phyloP scores from a whole-genome alignment of 805 yeast species.

The Candida silvicultrix region DNA sequence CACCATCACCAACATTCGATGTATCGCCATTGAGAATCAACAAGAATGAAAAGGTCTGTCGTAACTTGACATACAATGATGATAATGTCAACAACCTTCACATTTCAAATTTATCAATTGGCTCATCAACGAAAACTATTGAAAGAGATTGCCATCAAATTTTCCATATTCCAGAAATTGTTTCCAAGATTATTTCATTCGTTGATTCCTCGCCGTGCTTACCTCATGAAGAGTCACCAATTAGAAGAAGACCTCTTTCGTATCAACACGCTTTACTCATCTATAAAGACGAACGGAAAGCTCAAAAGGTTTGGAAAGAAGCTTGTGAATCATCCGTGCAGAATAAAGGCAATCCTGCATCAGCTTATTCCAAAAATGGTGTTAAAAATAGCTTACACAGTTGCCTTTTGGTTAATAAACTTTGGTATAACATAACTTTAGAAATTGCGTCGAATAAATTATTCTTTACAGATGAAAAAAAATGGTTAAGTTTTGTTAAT shows the following conservation, averaged over 20 bases:
- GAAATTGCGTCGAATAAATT: slow-evolving; percentile 51
- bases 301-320: slow-evolving; percentile 38
- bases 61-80: slow-evolving; percentile 3
- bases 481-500: slow-evolving; percentile 35
- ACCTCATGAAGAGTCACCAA: slow-evolving; percentile 58
- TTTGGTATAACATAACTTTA: slow-evolving; percentile 54
- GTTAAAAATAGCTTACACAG: slow-evolving; percentile 34
- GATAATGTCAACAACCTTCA: slow-evolving; percentile 5
- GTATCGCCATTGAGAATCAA: slow-evolving; percentile 1
- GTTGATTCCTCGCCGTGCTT: slow-evolving; percentile 50
- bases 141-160: slow-evolving; percentile 27
- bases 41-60: slow-evolving; percentile 1
- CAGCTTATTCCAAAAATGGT: background rate
- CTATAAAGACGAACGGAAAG: slow-evolving; percentile 46
- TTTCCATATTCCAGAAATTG: slow-evolving; percentile 72
- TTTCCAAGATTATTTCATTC: slow-evolving; percentile 49
- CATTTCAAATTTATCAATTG: slow-evolving; percentile 7
- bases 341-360: slow-evolving; percentile 16
- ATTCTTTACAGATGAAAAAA: slow-evolving; percentile 42
- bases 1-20: slow-evolving; percentile 1
- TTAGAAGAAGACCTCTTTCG: slow-evolving; percentile 64
- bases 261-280: slow-evolving; percentile 62
- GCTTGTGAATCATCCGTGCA: slow-evolving; percentile 11
- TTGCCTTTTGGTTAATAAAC: slow-evolving; percentile 63
- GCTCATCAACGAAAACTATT: background rate